These are phyloP conservation scores for Adansonia gregorii DNA, from an alignment of 441 rosid genomes.

Conservation along the genomic window DNA sequence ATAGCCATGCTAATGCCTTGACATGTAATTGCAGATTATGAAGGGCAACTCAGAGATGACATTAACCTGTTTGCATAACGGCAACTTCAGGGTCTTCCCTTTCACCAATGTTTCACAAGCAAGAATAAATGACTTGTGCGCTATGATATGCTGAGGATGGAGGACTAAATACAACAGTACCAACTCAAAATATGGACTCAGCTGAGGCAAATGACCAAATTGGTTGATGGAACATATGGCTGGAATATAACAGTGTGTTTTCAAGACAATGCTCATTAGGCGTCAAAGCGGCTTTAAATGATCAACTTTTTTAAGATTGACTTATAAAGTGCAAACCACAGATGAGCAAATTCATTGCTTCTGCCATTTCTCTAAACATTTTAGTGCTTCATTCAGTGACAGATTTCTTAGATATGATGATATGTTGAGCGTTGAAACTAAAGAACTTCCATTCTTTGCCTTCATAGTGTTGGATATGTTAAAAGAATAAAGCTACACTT, in stretches of 20 bases:
- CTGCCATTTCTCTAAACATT: neutral
- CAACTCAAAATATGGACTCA: neutral
- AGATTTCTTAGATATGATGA: neutral
- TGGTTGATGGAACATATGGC: neutral
- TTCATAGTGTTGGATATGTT: no score
- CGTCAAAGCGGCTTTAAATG: neutral
- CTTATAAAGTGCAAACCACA: neutral
- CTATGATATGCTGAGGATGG: constrained; percentile 58
- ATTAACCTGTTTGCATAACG: constrained; percentile 67
- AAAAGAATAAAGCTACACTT: no score
- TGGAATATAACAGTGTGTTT: neutral
- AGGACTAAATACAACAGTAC: neutral
- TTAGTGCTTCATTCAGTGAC: neutral
- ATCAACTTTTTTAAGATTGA: neutral
- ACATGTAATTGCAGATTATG: constrained; percentile 50
- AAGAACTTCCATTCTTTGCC: neutral
- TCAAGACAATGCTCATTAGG: neutral
- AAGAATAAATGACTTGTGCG: constrained; percentile 72
- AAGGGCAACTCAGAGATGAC: constrained; percentile 58
- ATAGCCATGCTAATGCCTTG: neutral
- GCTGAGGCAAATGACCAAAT: neutral
- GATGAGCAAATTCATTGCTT: neutral
- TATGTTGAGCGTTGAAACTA: neutral
- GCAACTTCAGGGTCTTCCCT: constrained; percentile 66
- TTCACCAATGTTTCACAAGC: constrained; percentile 61